A percentile compares a stretch with the other conserved stretches of the same genome.
Evolutionary conservation across 2,329 filamentous ascomycete genomes (phyloP).

Genomic region (Cordyceps cateniannulata): DNA sequence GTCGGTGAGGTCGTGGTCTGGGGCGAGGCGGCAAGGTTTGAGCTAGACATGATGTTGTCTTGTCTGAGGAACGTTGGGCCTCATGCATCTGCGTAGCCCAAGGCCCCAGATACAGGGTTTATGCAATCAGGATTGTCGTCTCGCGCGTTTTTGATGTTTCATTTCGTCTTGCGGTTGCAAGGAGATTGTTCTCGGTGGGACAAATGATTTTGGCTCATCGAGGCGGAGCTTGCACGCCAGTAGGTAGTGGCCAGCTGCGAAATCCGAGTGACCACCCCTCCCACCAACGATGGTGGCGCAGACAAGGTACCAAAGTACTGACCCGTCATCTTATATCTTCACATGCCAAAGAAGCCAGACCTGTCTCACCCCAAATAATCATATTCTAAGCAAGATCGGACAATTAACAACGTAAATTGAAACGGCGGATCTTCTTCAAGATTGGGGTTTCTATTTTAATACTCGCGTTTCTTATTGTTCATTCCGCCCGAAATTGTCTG

Average conservation of each 20-base stretch:
- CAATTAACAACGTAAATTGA: background rate
- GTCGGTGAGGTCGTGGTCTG: constrained; percentile 19
- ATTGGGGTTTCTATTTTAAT: constrained; percentile 6
- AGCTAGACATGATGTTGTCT: background rate
- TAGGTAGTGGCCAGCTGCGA: background rate
- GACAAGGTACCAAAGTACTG: too few relatives aligned
- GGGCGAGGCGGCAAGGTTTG: constrained; percentile 5
- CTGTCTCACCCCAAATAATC: background rate
- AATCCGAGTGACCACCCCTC: background rate
- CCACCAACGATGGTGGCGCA: background rate
- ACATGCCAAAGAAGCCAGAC: constrained; percentile 5
- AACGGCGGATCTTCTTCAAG: background rate
- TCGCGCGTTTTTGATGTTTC: background rate
- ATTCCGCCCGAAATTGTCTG: constrained; percentile 2
- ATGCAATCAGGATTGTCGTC: background rate
- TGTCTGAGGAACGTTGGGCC: background rate
- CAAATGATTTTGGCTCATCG: background rate
- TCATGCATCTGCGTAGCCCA: background rate
- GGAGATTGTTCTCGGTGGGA: background rate
- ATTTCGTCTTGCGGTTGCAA: background rate
- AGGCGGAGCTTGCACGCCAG: background rate
- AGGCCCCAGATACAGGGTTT: background rate
- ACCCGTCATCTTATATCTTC: constrained; percentile 8
- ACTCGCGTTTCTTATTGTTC: background rate
- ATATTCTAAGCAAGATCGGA: background rate